These are phyloP conservation scores for Ophiostoma tasmaniense DNA, from an alignment of 2,329 filamentous ascomycete species.

Conservation along the genomic window DNA sequence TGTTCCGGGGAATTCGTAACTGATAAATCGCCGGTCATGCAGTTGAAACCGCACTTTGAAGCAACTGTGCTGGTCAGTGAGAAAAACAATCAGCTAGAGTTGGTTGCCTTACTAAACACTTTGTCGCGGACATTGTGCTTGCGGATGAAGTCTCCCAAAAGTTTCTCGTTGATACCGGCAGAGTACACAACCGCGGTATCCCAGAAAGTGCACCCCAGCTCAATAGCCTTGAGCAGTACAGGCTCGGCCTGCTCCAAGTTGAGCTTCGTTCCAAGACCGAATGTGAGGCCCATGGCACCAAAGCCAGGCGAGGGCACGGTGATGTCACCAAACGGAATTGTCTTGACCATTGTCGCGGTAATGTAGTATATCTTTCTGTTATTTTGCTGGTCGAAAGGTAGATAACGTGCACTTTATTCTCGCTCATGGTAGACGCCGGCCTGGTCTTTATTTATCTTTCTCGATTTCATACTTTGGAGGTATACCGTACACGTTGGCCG, in stretches of 20 bases:
- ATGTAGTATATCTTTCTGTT: neutral
- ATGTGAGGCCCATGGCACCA: constrained; percentile 37
- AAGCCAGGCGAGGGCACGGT: constrained; percentile 37
- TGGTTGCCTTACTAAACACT: neutral
- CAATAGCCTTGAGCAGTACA: constrained; percentile 16
- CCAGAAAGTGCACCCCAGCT: constrained; percentile 18
- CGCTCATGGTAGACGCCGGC: neutral
- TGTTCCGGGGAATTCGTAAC: neutral
- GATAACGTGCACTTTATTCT: neutral
- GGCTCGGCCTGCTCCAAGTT: constrained; percentile 14
- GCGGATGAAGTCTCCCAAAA: neutral
- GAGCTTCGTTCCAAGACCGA: constrained; percentile 8
- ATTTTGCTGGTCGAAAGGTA: neutral
- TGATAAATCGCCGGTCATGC: neutral
- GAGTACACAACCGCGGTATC: constrained; percentile 24
- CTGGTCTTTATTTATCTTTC: neutral
- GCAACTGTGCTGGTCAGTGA: neutral
- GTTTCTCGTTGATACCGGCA: constrained; percentile 19
- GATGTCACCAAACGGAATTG: constrained; percentile 32
- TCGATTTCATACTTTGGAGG: neutral
- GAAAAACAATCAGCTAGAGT: neutral
- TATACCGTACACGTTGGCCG: neutral
- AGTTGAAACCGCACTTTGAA: neutral
- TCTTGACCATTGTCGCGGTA: constrained; percentile 31
- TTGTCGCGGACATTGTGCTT: neutral